Evolutionary conservation across 2,329 filamentous ascomycete genomes (phyloP), one percentile per base, ranked within the genome.

Genomic region (Pseudocercospora cruenta): DNA sequence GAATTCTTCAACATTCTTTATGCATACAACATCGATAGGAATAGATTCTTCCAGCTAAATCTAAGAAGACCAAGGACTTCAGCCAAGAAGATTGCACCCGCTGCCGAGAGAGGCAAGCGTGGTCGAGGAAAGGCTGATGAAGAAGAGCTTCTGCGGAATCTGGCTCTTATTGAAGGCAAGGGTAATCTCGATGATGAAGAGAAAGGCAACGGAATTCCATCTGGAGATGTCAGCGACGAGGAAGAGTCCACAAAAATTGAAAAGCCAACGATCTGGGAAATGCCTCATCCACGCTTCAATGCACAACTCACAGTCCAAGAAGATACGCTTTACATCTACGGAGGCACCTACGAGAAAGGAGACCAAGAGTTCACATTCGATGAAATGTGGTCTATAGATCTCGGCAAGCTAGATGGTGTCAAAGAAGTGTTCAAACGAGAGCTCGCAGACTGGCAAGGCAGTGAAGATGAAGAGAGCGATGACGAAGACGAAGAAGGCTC

Each of bases 331-430:
- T 99, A 94, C 80, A 92, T 98, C 62, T 98, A 96, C 75, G 94
- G 95, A 31, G 95, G 95, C 19, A 99, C 94, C 0, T 97, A 91
- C 74, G 95, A 99, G 77, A 95, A 96, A 77, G 94, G 92, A 19
- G 95, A 99, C 74, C 87, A 92, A 22, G 95, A 99, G 78, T 97
- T 91, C 74, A 98, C 94, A 0, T 97, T 98, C 78, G 94, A 97
- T 72, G 95, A 99, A 74, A 84, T 99, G 79, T 96, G 96, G 80
- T 90, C 93, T 1, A 89, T 98, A 66, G 93, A 99, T 74, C 84
- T 99, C n/a, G 94, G 91, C 66, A 97, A 97, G 79, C 85, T 99
- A 67, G 93, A 98, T 72, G 95, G 95, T 3, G 94, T 95, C 70
- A 94, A 93, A 77, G 91, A 97, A 79, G 87, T 98, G 57, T 98